Base-by-base conservation (phyloP, 495 filamentous ascomycete species). In the Tuber microsphaerosporum region DNA sequence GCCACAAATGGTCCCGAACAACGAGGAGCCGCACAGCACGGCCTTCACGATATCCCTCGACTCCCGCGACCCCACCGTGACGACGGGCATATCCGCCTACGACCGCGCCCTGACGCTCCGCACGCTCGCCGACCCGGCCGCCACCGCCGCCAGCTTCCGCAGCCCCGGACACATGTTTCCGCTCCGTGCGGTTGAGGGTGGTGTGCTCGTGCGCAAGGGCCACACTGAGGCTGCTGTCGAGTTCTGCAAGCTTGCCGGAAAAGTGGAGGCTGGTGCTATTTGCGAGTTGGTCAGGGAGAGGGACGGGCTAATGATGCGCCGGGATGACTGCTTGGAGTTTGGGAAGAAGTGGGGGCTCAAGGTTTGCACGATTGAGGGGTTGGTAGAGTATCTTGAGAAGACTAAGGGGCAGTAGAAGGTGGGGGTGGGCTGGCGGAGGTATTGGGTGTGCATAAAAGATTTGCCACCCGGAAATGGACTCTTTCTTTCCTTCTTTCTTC, bases 171-270 rank as follows among this genome's bases (percentile, higher is more conserved):
- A 99, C 84, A 89, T 98, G 16, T 90, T 99, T 74, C 95, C 95
- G 2, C 86, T 99, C 71, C 88, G 90, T 77, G 93, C 94, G 0
- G 87, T 89, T 12, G 86, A 89, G 20, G 95, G 94, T 16, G 96
- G 95, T 31, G 91, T 99, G 41, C 85, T 90, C 68, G 90, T 89
- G 81, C 85, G 95, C 22, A 86, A 85, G 69, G 95, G 95, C 2
- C 95, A 99, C 83, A 99, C 95, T 14, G 96, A 98, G 86, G 95
- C 95, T 26, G 93, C 91, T 16, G 88, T 94, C 1, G 94, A 97
- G 75, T 91, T 97, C 84, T 97, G 93, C 82, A 87, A 91, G 17
- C 83, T 97, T 56, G 88, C 93, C 1, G 93, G 93, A 0, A 92
- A 92, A 84, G 83, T 85, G 75, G 89, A 86, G 72, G 95, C 89